phyloP scores from a whole-genome alignment of 1,284 basidiomycete species.

The Pascua sp. region DNA sequence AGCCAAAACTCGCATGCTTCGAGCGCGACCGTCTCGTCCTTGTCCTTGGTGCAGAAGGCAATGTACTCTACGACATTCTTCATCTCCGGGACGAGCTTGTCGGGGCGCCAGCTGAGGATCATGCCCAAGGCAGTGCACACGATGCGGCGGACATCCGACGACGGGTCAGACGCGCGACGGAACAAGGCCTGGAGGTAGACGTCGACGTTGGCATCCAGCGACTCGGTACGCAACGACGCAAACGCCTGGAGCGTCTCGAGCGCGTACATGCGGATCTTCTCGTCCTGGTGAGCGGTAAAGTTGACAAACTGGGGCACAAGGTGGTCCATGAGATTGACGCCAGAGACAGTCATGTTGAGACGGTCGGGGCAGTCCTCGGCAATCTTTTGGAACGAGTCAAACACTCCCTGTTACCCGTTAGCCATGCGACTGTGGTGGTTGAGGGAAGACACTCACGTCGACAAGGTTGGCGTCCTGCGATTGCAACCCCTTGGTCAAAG shows the following conservation, averaged over 20 bases:
- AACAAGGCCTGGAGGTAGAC: slow-evolving; percentile 88
- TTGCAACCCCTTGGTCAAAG: slow-evolving; percentile 74
- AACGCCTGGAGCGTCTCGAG: slow-evolving; percentile 93
- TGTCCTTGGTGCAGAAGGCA: slow-evolving; percentile 96
- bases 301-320: slow-evolving; percentile 93
- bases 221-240: slow-evolving; percentile 74
- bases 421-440: not conserved
- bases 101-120: slow-evolving; percentile 85
- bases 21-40: slow-evolving; percentile 88
- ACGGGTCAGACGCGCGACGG: slow-evolving; percentile 88
- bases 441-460: slow-evolving; percentile 62
- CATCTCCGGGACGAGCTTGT: slow-evolving; percentile 96
- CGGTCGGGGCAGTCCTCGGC: slow-evolving; percentile 96
- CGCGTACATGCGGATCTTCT: slow-evolving; percentile 85
- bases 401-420: slow-evolving; percentile 66
- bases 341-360: slow-evolving; percentile 82
- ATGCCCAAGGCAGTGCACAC: slow-evolving; percentile 95
- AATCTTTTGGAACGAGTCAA: slow-evolving; percentile 90
- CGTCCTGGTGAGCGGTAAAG: slow-evolving; percentile 66
- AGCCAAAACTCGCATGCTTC: slow-evolving; percentile 99
- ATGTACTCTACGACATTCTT: slow-evolving; percentile 95
- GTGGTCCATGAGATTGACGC: slow-evolving; percentile 80
- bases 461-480: slow-evolving; percentile 67
- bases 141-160: slow-evolving; percentile 85
- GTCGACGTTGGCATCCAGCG: slow-evolving; percentile 87